Base-by-base conservation (phyloP, 1,284 basidiomycete species). In the Entoloma clypeatum region DNA sequence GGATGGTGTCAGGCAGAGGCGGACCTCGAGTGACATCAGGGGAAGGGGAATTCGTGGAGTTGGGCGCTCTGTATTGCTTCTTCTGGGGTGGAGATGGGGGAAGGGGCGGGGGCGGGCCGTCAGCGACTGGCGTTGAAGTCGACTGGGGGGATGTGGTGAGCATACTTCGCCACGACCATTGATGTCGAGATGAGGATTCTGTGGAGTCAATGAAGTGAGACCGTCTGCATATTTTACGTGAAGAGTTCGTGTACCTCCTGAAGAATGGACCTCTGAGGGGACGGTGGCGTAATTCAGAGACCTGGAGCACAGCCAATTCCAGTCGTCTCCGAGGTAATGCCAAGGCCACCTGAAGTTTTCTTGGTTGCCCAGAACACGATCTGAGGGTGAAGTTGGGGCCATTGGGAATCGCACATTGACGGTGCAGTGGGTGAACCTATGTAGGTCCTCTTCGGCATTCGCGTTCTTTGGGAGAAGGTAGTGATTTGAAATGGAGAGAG, bases 401-500 rank as follows among this genome's bases (percentile, higher is more conserved):
- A n/a, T 13, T 16, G 41, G 29, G 27, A 25, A 22, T 14, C 14
- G 31, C 13, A 14, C n/a, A 2, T 27, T 24, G 18, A 33, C 23
- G 14, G 26, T 16, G 19, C 18, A 14, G 24, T 16, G 23, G 30
- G 10, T 36, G 18, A 37, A 30, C 24, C 43, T 43, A 35, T 43
- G 22, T 23, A 34, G 43, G 17, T 48, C 41, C 18, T 45, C 45
- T 21, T 51, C 47, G 9, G 44, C 42, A 23, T 52, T 51, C 11
- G 54, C 50, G 23, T 52, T 57, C 49, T 59, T 56, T 43, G 57
- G 57, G 24, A 65, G 52, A 28, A 79, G 53, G 53, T 81, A 84
- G 26, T 83, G 78, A 51, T 75, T 75, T 2, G 83, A 77, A 27
- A 86, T 72, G 0, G 81, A 81, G 19, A 84, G 60, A 0, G 77